Percentiles rank a stretch among this genome's conserved stretches.
phyloP scores from a whole-genome alignment of 768 basidiomycete species.

The Neoboletus subvelutipes region DNA sequence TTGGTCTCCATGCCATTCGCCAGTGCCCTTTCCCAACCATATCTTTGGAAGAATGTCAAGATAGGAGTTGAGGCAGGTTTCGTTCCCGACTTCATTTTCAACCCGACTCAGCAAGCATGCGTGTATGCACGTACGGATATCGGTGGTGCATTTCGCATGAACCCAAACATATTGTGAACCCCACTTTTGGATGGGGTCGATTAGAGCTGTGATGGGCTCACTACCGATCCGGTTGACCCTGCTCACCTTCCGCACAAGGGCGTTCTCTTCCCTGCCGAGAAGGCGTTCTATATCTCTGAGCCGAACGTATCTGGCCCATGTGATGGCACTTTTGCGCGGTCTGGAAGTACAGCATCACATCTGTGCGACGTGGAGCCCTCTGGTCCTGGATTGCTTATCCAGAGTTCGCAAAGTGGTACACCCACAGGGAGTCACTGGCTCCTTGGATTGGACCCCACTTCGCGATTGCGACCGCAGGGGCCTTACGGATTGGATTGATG shows the following conservation, averaged over 20 bases:
- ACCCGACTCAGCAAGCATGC: conserved; percentile 56
- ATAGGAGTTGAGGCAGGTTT: conserved; percentile 42
- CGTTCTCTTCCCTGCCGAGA: conserved; percentile 44
- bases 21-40: conserved; percentile 34
- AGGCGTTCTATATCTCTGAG: conserved; percentile 53
- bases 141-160: too few species aligned
- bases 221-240: conserved; percentile 59
- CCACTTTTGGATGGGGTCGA: too few species aligned
- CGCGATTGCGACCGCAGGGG: too few species aligned
- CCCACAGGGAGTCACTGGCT: too few species aligned
- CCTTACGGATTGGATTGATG: too few species aligned
- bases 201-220: too few species aligned
- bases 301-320: conserved; percentile 66
- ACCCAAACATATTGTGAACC: too few species aligned
- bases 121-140: conserved; percentile 73
- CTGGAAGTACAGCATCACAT: conserved; percentile 51
- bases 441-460: too few species aligned
- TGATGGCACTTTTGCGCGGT: conserved; percentile 52
- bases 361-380: too few species aligned
- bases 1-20: too few species aligned
- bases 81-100: conserved; percentile 59
- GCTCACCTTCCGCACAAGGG: conserved; percentile 64
- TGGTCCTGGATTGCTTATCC: too few species aligned
- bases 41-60: conserved; percentile 66
- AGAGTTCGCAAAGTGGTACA: too few species aligned